Percentiles rank a stretch among this genome's conserved stretches.
Evolutionary conservation across 345 rosid genomes (phyloP).

Genomic region (Geranium rotundifolium): DNA sequence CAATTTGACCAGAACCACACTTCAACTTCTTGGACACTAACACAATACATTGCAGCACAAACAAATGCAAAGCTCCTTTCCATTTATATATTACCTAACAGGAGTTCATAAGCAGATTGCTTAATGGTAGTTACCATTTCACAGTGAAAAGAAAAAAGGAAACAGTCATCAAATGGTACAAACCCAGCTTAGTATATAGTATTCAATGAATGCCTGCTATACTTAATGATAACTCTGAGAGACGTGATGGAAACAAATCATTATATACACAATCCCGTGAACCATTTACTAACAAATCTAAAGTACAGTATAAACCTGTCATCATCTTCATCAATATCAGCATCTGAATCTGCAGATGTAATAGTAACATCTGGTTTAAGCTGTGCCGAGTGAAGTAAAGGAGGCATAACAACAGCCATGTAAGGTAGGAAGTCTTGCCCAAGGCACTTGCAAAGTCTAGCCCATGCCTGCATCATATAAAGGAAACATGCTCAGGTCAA

Average conservation of each 20-base stretch:
- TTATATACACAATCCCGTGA: background rate
- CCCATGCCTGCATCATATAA: conserved; percentile 64
- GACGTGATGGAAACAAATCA: background rate
- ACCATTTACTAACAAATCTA: background rate
- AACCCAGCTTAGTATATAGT: background rate
- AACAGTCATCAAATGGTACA: no score
- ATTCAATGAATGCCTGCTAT: no score
- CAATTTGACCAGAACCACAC: background rate
- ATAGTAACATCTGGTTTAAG: conserved; percentile 98
- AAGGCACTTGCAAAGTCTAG: conserved; percentile 96
- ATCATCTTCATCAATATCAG: conserved; percentile 83
- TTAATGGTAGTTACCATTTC: no score
- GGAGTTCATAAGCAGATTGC: no score
- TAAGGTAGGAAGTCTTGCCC: conserved; percentile 99
- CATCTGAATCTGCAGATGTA: conserved; percentile 93
- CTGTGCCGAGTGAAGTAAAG: conserved; percentile 93
- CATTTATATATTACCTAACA: background rate
- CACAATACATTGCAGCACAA: background rate
- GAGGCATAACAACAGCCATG: conserved; percentile 97
- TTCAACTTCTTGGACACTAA: background rate
- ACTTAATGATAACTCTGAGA: background rate
- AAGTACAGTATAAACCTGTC: conserved; percentile 50
- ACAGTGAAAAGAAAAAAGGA: no score
- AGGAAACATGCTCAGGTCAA: background rate
- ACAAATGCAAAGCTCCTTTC: background rate